These are phyloP conservation scores for Penicillium bovifimosum DNA, from an alignment of 495 filamentous ascomycete species.

Conservation along the genomic window DNA sequence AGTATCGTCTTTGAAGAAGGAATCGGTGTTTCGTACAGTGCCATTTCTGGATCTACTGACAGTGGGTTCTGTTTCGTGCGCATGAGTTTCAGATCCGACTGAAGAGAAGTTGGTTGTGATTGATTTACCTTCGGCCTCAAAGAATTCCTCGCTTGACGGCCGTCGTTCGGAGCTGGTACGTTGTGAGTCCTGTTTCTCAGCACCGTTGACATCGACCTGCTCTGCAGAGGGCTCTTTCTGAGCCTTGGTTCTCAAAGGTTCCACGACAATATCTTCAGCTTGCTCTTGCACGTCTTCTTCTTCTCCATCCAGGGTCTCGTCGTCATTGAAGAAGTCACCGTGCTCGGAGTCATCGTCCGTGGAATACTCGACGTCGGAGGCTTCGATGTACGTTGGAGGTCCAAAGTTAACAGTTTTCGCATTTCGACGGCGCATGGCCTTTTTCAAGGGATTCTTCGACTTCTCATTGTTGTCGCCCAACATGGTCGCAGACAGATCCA, in stretches of 20 bases:
- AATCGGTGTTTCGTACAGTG: constrained; percentile 81
- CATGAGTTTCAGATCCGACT: constrained; percentile 9
- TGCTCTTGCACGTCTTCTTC: constrained; percentile 36
- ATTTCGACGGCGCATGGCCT: constrained; percentile 81
- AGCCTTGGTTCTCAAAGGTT: constrained; percentile 40
- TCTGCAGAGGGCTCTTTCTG: constrained; percentile 33
- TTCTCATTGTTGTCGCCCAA: constrained; percentile 87
- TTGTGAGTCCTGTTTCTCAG: constrained; percentile 27
- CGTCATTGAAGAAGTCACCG: constrained; percentile 51
- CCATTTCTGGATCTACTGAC: constrained; percentile 73
- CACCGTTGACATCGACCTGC: constrained; percentile 23
- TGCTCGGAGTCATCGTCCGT: constrained; percentile 72
- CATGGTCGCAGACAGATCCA: constrained; percentile 94
- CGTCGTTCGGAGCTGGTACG: constrained; percentile 33
- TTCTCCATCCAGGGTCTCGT: constrained; percentile 40
- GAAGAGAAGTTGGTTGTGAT: not conserved
- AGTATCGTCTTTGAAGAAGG: constrained; percentile 94
- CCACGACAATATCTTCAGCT: constrained; percentile 41
- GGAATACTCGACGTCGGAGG: constrained; percentile 84
- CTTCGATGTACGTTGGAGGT: constrained; percentile 81
- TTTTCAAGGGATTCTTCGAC: constrained; percentile 81
- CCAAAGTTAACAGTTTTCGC: constrained; percentile 86
- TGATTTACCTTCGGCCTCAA: constrained; percentile 43
- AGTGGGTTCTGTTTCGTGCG: constrained; percentile 42
- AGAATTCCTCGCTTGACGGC: constrained; percentile 62